Evolutionary conservation across 2,329 filamentous ascomycete genomes (phyloP), one percentile per base, ranked within the genome.

Genomic region (Grosmannia huntii): DNA sequence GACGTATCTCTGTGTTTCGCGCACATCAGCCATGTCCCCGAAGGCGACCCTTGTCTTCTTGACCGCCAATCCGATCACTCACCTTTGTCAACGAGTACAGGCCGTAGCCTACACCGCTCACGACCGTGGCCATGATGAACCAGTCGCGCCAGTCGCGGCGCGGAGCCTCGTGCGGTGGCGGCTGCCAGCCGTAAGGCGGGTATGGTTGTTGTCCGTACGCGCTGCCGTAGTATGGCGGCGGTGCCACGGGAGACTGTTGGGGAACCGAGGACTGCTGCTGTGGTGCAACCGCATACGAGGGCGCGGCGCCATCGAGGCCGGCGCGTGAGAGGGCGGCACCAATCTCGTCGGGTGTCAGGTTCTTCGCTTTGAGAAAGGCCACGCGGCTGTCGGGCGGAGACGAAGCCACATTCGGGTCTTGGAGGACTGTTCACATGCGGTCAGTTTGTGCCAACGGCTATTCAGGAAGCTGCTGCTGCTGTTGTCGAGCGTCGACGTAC

Each of bases 111-210:
- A 96, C 85, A 54, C 91, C 90, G 59, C 90, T 87, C 62, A 95
- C 86, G 14, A 97, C 89, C 0, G 94, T 99, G 9, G 94, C 94
- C 90, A 97, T 96, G 72, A 99, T 97, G 73, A 99, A 99, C 88
- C 90, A 97, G 69, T 99, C 94, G 61, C 95, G 82, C 94, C 94
- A 99, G 73, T 99, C 94, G 67, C 94, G 80, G 68, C 84, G 85
- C 3, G 90, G 90, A 2, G 84, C 73, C 58, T 80, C 76, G 1
- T 78, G 78, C 4, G 81, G 56, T 31, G 72, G 74, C 33, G 76
- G 76, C 66, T 82, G 81, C 81, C 81, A 85, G 64, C 77, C 74
- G 59, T 77, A 76, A 1, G 73, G 72, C 23, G 70, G 74, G 60
- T 78, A 73, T 60, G 77, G 77, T 55, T 76, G 69, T 57, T 73